These are phyloP conservation scores for Clitopilus hobsonii DNA, from an alignment of 768 basidiomycete genomes.

Conservation along the genomic window DNA sequence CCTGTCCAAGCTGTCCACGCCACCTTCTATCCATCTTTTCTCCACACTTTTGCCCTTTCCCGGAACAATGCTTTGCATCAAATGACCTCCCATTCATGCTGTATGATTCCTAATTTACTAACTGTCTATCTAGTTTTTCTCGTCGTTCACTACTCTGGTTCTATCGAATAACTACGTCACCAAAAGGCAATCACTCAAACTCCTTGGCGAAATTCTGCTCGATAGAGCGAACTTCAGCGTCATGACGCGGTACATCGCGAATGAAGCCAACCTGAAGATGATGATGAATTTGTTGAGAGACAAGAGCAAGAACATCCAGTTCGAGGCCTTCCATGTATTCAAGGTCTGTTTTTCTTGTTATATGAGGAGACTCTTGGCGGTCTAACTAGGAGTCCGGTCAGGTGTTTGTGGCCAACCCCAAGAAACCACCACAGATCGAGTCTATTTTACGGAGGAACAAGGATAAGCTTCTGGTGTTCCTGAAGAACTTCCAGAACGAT, in stretches of 20 bases:
- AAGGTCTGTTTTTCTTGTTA: slow-evolving; percentile 53
- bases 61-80: background rate
- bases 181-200: slow-evolving; percentile 97
- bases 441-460: slow-evolving; percentile 87
- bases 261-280: slow-evolving; percentile 96
- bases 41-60: background rate
- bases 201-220: slow-evolving; percentile 95
- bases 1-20: background rate
- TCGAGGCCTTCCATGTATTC: slow-evolving; percentile 99
- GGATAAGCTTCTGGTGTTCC: slow-evolving; percentile 85
- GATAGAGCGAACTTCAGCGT: slow-evolving; percentile 98
- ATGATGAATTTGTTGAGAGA: slow-evolving; percentile 99
- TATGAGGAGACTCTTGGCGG: slow-evolving; percentile 4
- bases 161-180: slow-evolving; percentile 96
- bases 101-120: background rate
- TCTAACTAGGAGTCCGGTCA: slow-evolving; percentile 16
- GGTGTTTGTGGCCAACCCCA: slow-evolving; percentile 99
- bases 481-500: slow-evolving; percentile 95
- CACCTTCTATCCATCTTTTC: background rate
- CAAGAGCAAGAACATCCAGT: slow-evolving; percentile 99
- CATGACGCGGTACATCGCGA: slow-evolving; percentile 96
- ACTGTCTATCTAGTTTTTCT: slow-evolving; percentile 74
- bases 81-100: background rate
- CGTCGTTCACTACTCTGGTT: slow-evolving; percentile 89
- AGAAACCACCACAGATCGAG: slow-evolving; percentile 96